These are phyloP conservation scores for Cucumis hystrix DNA, from an alignment of 306 rosid genomes.

Conservation along the genomic window DNA sequence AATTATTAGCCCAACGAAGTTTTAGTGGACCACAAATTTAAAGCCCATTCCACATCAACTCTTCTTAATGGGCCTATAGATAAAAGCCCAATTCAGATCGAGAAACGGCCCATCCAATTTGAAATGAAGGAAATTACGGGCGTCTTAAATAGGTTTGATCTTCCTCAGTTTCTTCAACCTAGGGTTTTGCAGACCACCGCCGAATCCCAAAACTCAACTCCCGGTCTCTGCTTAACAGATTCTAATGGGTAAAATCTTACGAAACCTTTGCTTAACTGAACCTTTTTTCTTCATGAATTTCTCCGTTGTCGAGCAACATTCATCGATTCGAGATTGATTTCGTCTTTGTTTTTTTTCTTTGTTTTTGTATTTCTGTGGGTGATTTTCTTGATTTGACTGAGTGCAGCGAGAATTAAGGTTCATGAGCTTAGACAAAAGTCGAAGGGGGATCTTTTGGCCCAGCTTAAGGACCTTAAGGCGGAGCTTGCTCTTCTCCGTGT, in stretches of 20 bases:
- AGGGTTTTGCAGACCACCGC: slow-evolving; percentile 7
- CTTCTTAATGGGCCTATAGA: not conserved
- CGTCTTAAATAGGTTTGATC: not conserved
- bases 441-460: slow-evolving; percentile 52
- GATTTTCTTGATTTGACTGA: not conserved
- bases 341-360: not conserved
- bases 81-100: not conserved
- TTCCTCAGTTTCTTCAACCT: not conserved
- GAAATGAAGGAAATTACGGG: not conserved
- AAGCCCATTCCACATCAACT: not conserved
- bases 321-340: not conserved
- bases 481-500: slow-evolving; percentile 92
- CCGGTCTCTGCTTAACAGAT: not conserved
- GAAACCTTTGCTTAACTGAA: not conserved
- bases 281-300: not conserved
- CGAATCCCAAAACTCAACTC: not conserved
- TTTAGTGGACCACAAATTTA: not conserved
- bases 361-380: not conserved
- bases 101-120: not conserved
- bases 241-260: not conserved
- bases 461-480: slow-evolving; percentile 93
- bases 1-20: too few species aligned
- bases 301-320: not conserved
- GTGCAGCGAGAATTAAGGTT: slow-evolving; percentile 85
- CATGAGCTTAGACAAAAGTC: slow-evolving; percentile 85